Conservation (phyloP, 371 early-diverging fungal species). For the Rhizopus stolonifer region DNA sequence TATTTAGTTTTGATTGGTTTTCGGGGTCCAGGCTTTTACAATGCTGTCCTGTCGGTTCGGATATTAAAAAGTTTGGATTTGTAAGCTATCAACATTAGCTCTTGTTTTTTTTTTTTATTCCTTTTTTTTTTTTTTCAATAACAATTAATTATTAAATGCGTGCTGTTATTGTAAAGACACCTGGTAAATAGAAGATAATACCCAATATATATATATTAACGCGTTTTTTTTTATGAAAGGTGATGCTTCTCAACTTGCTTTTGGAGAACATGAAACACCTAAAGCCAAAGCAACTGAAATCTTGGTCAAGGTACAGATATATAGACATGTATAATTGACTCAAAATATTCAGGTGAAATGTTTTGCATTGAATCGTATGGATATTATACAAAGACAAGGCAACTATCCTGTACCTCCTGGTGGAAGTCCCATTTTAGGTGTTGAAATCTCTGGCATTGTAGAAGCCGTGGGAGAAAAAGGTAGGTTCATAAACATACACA, state of each 20-base stretch:
- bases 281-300: constrained; percentile 55
- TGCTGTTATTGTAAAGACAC: not conserved
- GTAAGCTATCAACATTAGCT: not conserved
- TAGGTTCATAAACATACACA: not conserved
- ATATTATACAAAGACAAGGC: constrained; percentile 74
- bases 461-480: constrained; percentile 52
- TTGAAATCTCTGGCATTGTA: constrained; percentile 74
- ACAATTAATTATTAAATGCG: not conserved
- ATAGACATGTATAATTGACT: not conserved
- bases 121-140: not conserved
- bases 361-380: constrained; percentile 79
- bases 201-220: not conserved
- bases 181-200: not conserved
- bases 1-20: no score
- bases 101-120: not conserved
- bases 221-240: constrained; percentile 30
- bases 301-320: constrained; percentile 58
- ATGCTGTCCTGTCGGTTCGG: no score
- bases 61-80: no score
- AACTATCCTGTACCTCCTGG: constrained; percentile 69
- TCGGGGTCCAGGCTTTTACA: no score
- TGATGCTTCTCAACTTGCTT: constrained; percentile 52
- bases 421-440: constrained; percentile 70
- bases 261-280: constrained; percentile 57
- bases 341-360: constrained; percentile 37